These are phyloP conservation scores for Apocynum venetum DNA, from an alignment of 257 asterid genomes.

Conservation along the genomic window DNA sequence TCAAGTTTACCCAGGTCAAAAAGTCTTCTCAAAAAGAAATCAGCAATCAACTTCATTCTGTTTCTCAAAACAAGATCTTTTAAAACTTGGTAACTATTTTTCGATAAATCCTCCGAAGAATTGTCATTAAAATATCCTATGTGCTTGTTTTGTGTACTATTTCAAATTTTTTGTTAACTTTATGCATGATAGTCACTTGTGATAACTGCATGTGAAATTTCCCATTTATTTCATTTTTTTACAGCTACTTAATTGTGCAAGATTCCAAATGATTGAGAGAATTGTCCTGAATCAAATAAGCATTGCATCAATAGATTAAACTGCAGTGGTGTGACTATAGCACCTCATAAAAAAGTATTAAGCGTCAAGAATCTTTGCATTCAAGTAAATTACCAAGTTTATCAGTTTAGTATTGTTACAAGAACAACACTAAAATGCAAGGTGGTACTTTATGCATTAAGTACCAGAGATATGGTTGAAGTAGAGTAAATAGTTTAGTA, in stretches of 20 bases:
- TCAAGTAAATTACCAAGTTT: neutral
- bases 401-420: neutral
- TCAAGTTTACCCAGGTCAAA: neutral
- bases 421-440: neutral
- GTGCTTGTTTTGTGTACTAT: neutral
- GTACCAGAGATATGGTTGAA: neutral
- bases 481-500: neutral
- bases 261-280: neutral
- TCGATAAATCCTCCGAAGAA: neutral
- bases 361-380: neutral
- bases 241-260: neutral
- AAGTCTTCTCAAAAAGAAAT: neutral
- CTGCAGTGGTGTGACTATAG: neutral
- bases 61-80: neutral
- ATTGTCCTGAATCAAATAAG: neutral
- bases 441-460: neutral
- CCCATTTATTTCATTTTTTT: neutral
- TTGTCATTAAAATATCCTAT: neutral
- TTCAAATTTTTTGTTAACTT: neutral
- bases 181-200: neutral
- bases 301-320: neutral
- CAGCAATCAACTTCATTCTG: neutral
- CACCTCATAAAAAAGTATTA: neutral
- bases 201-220: neutral
- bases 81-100: neutral